These are phyloP conservation scores for Poa annua DNA, from an alignment of 176 grass and related monocot genomes.

Conservation along the genomic window DNA sequence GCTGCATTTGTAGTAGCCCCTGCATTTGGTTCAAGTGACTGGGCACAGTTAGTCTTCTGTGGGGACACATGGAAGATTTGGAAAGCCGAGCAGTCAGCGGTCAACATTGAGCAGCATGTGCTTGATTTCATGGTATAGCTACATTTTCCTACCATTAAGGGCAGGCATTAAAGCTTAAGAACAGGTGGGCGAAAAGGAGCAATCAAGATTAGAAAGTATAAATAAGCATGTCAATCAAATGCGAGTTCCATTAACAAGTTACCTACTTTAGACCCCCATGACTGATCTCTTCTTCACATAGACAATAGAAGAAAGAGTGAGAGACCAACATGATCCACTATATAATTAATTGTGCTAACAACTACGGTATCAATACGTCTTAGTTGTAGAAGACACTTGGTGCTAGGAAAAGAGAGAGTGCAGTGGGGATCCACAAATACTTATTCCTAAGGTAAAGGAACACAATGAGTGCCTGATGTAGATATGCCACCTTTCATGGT, in stretches of 20 bases:
- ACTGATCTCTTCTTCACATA: constrained; percentile 39
- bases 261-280: constrained; percentile 41
- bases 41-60: neutral
- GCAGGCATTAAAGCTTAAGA: constrained; percentile 49
- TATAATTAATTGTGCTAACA: constrained; percentile 49
- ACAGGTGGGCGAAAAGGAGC: constrained; percentile 39
- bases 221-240: constrained; percentile 42
- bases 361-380: constrained; percentile 24
- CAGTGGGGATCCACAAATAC: constrained; percentile 49
- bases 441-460: constrained; percentile 48
- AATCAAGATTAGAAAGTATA: constrained; percentile 48
- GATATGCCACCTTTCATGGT: constrained; percentile 50
- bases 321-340: constrained; percentile 32
- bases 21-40: constrained; percentile 43
- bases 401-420: constrained; percentile 45
- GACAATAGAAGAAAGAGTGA: constrained; percentile 13
- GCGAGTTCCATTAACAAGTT: constrained; percentile 34
- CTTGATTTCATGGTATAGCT: constrained; percentile 60
- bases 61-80: constrained; percentile 7
- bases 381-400: constrained; percentile 43
- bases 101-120: constrained; percentile 43
- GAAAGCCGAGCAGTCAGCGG: constrained; percentile 19
- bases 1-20: constrained; percentile 97
- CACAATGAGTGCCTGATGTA: constrained; percentile 45
- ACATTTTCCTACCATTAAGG: constrained; percentile 49